These are phyloP conservation scores for Aspergillus carbonarius DNA, from an alignment of 2,329 filamentous ascomycete genomes.

Conservation along the genomic window DNA sequence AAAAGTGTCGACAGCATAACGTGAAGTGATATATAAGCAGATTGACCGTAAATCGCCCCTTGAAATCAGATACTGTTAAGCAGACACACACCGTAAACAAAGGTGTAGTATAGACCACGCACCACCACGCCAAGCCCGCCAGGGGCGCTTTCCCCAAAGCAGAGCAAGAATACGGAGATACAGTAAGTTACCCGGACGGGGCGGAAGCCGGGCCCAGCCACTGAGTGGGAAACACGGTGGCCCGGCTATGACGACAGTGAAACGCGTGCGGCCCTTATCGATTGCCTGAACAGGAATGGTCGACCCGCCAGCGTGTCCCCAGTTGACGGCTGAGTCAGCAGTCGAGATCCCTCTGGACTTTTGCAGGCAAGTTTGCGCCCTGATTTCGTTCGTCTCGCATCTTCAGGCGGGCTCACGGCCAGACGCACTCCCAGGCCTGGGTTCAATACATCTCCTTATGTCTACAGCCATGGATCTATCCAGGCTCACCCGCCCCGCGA, in stretches of 20 bases:
- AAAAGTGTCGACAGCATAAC: constrained; percentile 19
- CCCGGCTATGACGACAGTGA: constrained; percentile 11
- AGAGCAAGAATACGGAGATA: not conserved
- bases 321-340: constrained; percentile 31
- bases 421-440: constrained; percentile 3
- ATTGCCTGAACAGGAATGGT: constrained; percentile 22
- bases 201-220: not conserved
- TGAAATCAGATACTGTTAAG: too few species aligned
- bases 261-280: constrained; percentile 18
- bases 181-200: not conserved
- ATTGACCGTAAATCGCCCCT: not conserved
- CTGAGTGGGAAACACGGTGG: not conserved
- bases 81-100: too few species aligned
- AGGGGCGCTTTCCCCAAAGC: not conserved
- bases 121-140: too few species aligned
- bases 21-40: not conserved
- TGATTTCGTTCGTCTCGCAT: constrained; percentile 9
- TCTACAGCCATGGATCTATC: constrained; percentile 35
- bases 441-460: not conserved
- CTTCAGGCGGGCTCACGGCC: constrained; percentile 10
- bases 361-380: constrained; percentile 17
- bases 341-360: constrained; percentile 25
- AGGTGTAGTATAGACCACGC: too few species aligned
- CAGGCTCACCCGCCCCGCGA: constrained; percentile 36
- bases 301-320: constrained; percentile 16